Evolutionary conservation across 2,329 filamentous ascomycete genomes (phyloP), one percentile per base, ranked within the genome.

Genomic region (Massarina eburnea): DNA sequence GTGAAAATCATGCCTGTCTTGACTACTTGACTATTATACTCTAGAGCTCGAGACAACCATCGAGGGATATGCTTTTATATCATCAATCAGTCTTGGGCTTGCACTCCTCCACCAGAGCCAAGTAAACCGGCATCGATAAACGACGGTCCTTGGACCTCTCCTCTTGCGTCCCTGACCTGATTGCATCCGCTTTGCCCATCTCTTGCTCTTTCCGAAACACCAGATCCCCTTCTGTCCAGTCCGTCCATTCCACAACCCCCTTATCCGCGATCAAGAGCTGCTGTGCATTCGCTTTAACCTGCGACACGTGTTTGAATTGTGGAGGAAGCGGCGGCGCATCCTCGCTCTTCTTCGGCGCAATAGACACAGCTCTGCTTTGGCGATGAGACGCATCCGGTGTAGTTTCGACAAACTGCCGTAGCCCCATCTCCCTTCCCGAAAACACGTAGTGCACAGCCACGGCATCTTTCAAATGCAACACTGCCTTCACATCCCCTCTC

Each of bases 401-500:
- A 8, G 4, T 14, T 14, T 14, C 27, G 7, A 14, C 27, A 30
- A 30, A 30, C 6, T 30, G 12, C 27, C 6, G 9, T 14, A 30
- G 12, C 27, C 27, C 27, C 27, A 30, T 8, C 6, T 30, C 27
- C 27, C 27, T 8, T 14, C 9, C 12, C 5, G 27, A 30, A 14
- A 30, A 37, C 51, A 48, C 45, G 18, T 49, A 48, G 9, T 43
- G 43, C 1, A 48, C 37, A 6, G 52, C 55, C 30, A 57, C 45
- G 2, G 35, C 24, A 18, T 52, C 47, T 17, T 41, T 49, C 10
- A 64, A 19, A 18, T 45, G 40, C 6, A 65, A 15, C 5, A 39
- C 44, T 4, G 60, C 43, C 7, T 40, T 43, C 4, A 66, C 44
- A 33, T 48, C 14, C 1, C 58, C 56, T 2, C 34, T 39, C 24